phyloP scores from a whole-genome alignment of 306 rosid genomes.

The Myrica gale region DNA sequence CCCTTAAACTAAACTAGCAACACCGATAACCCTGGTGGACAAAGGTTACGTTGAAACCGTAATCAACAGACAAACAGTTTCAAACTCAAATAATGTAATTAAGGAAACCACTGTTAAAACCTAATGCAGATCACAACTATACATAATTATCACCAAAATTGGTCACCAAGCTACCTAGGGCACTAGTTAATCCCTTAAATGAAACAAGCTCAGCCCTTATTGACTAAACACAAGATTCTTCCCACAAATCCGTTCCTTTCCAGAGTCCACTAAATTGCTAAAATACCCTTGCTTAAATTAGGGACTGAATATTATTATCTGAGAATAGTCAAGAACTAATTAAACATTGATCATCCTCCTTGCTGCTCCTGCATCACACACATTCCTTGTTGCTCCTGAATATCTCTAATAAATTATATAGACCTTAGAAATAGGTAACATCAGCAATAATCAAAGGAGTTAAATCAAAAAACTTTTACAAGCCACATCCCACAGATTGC shows the following conservation, averaged over 20 bases:
- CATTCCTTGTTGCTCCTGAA: neutral
- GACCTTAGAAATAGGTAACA: neutral
- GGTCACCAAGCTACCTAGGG: neutral
- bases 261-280: neutral
- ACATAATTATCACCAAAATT: neutral
- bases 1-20: neutral
- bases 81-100: neutral
- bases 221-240: neutral
- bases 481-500: conserved; percentile 12
- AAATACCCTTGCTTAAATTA: neutral
- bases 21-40: neutral
- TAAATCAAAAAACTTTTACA: conserved; percentile 12
- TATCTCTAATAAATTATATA: neutral
- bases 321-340: neutral
- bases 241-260: neutral
- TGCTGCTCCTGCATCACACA: neutral
- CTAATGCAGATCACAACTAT: neutral
- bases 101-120: neutral
- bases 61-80: neutral
- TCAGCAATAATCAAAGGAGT: neutral
- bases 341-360: neutral
- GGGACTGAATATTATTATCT: neutral
- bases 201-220: neutral
- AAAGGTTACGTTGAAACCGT: neutral
- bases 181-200: neutral